These are phyloP conservation scores for Schizonepeta tenuifolia DNA, from an alignment of 257 asterid genomes.

Conservation along the genomic window DNA sequence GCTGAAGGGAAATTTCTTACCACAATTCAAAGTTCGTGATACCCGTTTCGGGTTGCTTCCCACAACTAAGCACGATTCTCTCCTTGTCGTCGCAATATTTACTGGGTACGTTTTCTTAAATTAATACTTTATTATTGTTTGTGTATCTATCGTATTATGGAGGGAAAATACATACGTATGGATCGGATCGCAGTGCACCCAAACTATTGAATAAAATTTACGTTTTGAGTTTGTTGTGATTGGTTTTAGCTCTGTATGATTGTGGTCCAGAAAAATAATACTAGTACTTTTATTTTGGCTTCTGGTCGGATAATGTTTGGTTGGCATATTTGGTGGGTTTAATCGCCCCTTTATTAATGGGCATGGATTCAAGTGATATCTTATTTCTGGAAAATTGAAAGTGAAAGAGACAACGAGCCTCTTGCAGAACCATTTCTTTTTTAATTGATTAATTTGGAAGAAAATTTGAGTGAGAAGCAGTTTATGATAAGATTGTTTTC, in stretches of 20 bases:
- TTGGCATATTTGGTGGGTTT: background rate
- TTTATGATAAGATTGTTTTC: conserved; percentile 8
- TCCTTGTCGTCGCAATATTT: conserved; percentile 40
- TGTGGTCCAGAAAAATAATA: background rate
- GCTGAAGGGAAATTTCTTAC: conserved; percentile 59
- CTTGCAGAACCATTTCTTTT: background rate
- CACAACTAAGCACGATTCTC: conserved; percentile 38
- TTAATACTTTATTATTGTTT: background rate
- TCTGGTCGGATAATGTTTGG: background rate
- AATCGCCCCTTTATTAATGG: background rate
- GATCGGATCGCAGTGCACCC: background rate
- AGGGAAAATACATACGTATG: background rate
- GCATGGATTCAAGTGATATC: background rate
- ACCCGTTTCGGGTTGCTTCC: conserved; percentile 36
- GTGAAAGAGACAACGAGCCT: conserved; percentile 6
- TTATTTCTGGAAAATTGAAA: background rate
- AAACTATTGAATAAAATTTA: background rate
- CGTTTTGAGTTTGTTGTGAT: conserved; percentile 9
- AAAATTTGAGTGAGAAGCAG: conserved; percentile 7
- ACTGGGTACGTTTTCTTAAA: conserved; percentile 37
- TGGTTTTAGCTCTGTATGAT: background rate
- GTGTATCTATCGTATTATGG: background rate
- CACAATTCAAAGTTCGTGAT: conserved; percentile 45
- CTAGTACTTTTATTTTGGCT: background rate
- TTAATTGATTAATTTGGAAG: background rate